Conservation (phyloP, 768 basidiomycete genomes). For the Russula lepida region DNA sequence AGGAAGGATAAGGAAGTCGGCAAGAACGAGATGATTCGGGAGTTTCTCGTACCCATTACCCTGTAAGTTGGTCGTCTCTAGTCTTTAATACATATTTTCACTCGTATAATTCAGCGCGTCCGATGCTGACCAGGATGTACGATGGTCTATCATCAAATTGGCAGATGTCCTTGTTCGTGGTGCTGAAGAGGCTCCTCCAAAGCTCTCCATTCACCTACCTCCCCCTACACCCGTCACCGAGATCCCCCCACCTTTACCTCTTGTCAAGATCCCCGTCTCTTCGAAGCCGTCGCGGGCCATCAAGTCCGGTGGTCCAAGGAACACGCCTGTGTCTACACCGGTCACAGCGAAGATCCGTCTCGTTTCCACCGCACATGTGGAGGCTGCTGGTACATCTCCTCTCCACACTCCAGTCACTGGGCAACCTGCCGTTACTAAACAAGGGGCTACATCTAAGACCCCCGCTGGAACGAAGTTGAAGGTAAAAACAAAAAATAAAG, state of each 20-base stretch:
- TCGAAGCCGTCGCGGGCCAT: constrained; percentile 25
- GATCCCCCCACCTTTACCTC: constrained; percentile 43
- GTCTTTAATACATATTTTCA: background rate
- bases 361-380: constrained; percentile 26
- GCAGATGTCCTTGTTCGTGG: constrained; percentile 84
- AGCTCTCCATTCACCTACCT: constrained; percentile 75
- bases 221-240: constrained; percentile 61
- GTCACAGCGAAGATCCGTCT: constrained; percentile 44
- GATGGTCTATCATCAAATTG: constrained; percentile 86
- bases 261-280: constrained; percentile 46
- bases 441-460: constrained; percentile 2
- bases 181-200: constrained; percentile 75
- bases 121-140: constrained; percentile 78
- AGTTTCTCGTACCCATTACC: constrained; percentile 73
- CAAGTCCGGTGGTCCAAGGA: constrained; percentile 32
- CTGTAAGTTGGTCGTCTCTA: constrained; percentile 44
- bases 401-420: constrained; percentile 10
- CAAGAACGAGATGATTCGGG: constrained; percentile 68
- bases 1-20: constrained; percentile 82
- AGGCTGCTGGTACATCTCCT: constrained; percentile 28
- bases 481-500: constrained; percentile 23
- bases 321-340: constrained; percentile 26
- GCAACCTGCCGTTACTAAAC: background rate
- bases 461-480: constrained; percentile 14
- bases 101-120: constrained; percentile 41